These are phyloP conservation scores for Tieghemiomyces parasiticus DNA, from an alignment of 192 early-diverging fungal species.

Conservation along the genomic window DNA sequence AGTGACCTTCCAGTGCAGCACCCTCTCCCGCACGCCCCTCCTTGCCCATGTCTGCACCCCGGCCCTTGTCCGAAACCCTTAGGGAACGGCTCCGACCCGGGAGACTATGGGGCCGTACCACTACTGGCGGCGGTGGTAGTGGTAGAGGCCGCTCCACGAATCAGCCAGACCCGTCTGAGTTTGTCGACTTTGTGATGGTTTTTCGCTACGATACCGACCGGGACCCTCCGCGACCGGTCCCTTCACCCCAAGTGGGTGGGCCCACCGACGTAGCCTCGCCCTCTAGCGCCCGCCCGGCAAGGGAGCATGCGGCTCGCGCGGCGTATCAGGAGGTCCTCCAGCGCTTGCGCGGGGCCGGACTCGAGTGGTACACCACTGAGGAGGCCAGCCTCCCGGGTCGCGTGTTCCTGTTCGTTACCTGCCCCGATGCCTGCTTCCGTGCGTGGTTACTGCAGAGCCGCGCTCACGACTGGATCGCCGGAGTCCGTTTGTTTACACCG, in stretches of 20 bases:
- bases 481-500: constrained; percentile 28
- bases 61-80: not conserved
- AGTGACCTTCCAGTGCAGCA: no score
- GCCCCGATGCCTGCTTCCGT: constrained; percentile 36
- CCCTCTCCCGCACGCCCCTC: no score
- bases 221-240: not conserved
- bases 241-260: not conserved
- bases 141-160: no score
- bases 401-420: constrained; percentile 50
- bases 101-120: no score
- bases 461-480: constrained; percentile 56
- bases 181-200: constrained; percentile 12
- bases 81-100: not conserved
- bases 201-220: not conserved
- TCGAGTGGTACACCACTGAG: not conserved
- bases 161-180: not conserved
- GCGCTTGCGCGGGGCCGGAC: not conserved
- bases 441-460: constrained; percentile 30
- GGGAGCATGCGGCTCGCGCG: not conserved
- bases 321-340: constrained; percentile 1
- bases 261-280: not conserved
- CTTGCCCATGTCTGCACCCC: no score
- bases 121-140: no score
- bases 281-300: not conserved
- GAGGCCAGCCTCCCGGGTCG: constrained; percentile 13